Conservation (phyloP, 352 stramenopile genomes). For the Globisporangium paroecandrum region DNA sequence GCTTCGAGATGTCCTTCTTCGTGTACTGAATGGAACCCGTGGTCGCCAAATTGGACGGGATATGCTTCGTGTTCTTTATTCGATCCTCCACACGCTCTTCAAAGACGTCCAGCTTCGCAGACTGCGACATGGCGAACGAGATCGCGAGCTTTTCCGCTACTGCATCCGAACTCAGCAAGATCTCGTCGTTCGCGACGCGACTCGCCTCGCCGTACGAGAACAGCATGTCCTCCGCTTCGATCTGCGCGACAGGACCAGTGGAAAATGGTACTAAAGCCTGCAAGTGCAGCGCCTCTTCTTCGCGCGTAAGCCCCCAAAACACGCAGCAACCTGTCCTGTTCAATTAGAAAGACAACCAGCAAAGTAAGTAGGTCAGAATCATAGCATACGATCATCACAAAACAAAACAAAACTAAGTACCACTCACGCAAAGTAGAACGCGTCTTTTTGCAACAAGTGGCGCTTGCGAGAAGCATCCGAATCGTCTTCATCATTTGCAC, state of each 20-base stretch:
- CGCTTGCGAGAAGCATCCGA: constrained; percentile 9
- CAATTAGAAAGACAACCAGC: neutral
- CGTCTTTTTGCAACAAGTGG: constrained; percentile 48
- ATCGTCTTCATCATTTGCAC: constrained; percentile 2
- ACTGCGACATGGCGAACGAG: constrained; percentile 91
- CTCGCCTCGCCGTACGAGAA: constrained; percentile 53
- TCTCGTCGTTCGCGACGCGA: constrained; percentile 75
- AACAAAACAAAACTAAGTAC: no score
- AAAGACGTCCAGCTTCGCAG: constrained; percentile 89
- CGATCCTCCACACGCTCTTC: constrained; percentile 85
- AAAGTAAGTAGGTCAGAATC: no score
- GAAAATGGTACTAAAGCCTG: constrained; percentile 55
- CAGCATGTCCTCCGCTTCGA: constrained; percentile 62
- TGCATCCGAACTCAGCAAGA: constrained; percentile 62
- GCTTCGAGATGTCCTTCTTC: constrained; percentile 86
- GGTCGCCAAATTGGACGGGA: constrained; percentile 82
- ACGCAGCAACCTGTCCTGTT: constrained; percentile 62
- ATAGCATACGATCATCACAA: no score
- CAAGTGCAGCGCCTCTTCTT: constrained; percentile 50
- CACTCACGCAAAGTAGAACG: constrained; percentile 65
- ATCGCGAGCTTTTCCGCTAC: constrained; percentile 89
- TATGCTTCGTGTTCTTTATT: constrained; percentile 81
- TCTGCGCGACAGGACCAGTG: constrained; percentile 37
- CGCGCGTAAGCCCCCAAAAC: constrained; percentile 60
- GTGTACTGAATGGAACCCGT: constrained; percentile 88